Percentiles rank a stretch among this genome's conserved stretches.
phyloP scores from a whole-genome alignment of 1,139 yeast genomes.

The Kodamaea sp. region DNA sequence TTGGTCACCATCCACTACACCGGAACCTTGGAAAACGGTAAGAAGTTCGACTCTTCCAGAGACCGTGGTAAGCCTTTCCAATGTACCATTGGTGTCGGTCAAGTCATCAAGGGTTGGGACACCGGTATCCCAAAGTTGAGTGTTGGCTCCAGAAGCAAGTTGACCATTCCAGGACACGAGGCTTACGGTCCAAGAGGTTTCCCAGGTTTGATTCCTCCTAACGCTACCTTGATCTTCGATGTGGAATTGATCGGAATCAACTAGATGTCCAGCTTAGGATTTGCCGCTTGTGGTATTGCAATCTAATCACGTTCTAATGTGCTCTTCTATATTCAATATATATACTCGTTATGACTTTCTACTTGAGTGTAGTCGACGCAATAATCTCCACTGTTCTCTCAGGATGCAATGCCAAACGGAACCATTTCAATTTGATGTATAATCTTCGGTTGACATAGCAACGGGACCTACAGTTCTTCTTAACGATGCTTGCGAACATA shows the following conservation, averaged over 20 bases:
- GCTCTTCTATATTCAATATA: too few species aligned
- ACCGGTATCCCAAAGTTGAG: constrained; percentile 88
- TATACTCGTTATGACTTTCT: too few species aligned
- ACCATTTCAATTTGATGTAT: too few species aligned
- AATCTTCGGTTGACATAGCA: too few species aligned
- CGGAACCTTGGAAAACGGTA: constrained; percentile 92
- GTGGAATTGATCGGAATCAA: constrained; percentile 87
- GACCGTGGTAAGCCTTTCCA: constrained; percentile 95
- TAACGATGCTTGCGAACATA: too few species aligned
- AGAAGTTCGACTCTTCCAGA: constrained; percentile 91
- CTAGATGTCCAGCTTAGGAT: too few species aligned
- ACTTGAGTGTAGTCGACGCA: too few species aligned
- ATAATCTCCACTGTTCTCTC: too few species aligned
- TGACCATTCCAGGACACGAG: constrained; percentile 89
- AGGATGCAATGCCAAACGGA: too few species aligned
- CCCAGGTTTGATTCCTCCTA: constrained; percentile 96
- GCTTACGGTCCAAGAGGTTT: constrained; percentile 95
- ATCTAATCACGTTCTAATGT: too few species aligned
- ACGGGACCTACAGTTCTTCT: too few species aligned
- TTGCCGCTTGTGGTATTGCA: too few species aligned
- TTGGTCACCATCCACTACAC: constrained; percentile 90
- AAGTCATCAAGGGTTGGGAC: constrained; percentile 96
- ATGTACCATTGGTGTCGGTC: constrained; percentile 92
- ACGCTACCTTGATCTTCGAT: constrained; percentile 89
- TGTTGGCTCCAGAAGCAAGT: constrained; percentile 86